These are phyloP conservation scores for Ceratobasidium sp. DNA, from an alignment of 1,284 basidiomycete species.

Conservation along the genomic window DNA sequence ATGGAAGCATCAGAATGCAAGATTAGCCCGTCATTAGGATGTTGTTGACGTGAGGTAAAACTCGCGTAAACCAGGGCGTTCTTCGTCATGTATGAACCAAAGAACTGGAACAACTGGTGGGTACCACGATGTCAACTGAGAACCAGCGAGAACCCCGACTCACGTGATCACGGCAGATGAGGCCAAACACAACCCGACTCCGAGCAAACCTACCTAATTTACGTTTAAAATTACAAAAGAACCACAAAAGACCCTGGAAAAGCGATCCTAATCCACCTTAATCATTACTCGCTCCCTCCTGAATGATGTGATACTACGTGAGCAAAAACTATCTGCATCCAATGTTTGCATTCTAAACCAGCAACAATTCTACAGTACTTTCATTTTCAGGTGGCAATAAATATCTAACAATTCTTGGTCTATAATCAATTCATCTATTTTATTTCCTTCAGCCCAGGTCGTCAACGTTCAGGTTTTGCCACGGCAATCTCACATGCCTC, in stretches of 20 bases:
- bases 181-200: background rate
- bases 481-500: slow-evolving; percentile 15
- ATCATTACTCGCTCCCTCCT: background rate
- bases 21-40: background rate
- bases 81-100: background rate
- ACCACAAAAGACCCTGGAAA: too few relatives aligned
- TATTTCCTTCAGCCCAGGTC: background rate
- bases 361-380: background rate
- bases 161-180: background rate
- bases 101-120: background rate
- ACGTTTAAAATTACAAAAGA: background rate
- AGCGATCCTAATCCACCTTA: too few relatives aligned
- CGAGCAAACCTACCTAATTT: background rate
- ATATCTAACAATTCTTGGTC: background rate
- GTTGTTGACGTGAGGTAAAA: background rate
- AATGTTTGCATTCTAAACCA: background rate
- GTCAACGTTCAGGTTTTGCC: slow-evolving; percentile 1
- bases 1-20: background rate
- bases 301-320: background rate
- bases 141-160: background rate
- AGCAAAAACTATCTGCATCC: background rate
- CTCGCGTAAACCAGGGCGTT: background rate
- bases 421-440: background rate
- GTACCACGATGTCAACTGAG: too few relatives aligned
- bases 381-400: background rate